These are phyloP conservation scores for Cucurbita moschata DNA, from an alignment of 306 rosid species.

Conservation along the genomic window DNA sequence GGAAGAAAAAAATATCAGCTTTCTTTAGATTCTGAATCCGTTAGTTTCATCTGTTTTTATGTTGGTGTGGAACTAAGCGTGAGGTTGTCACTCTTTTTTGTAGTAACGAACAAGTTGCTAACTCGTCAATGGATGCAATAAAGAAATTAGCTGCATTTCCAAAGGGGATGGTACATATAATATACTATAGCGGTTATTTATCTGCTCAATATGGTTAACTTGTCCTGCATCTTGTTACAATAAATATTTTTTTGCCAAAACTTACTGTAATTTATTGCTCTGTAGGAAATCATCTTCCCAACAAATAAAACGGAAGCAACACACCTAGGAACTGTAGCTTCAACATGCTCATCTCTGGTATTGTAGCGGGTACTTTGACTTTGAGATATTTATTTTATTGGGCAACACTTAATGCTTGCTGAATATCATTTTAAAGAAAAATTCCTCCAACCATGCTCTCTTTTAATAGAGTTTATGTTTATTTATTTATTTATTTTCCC, in stretches of 20 bases:
- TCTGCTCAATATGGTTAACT: conserved; percentile 3
- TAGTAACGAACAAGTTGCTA: conserved; percentile 68
- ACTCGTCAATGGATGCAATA: conserved; percentile 53
- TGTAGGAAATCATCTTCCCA: conserved; percentile 67
- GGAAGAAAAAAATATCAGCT: not conserved
- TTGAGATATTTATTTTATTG: not conserved
- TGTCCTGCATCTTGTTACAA: conserved; percentile 7
- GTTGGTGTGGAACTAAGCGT: not conserved
- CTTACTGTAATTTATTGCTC: conserved; percentile 7
- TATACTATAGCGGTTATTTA: conserved; percentile 1
- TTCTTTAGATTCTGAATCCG: not conserved
- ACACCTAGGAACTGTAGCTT: conserved; percentile 45
- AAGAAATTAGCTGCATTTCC: conserved; percentile 50
- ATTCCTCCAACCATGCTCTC: not conserved
- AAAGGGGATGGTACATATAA: conserved; percentile 50
- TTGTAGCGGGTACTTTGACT: conserved; percentile 3
- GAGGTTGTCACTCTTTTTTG: not conserved
- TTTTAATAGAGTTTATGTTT: not conserved
- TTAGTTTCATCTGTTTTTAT: not conserved
- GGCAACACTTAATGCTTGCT: not conserved
- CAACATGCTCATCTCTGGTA: conserved; percentile 76
- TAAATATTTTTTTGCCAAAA: not conserved
- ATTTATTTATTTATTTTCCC: too few relatives aligned
- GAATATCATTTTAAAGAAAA: not conserved
- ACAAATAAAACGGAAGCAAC: conserved; percentile 38